Conservation (phyloP, 805 yeast genomes). For the Candida suzukii region DNA sequence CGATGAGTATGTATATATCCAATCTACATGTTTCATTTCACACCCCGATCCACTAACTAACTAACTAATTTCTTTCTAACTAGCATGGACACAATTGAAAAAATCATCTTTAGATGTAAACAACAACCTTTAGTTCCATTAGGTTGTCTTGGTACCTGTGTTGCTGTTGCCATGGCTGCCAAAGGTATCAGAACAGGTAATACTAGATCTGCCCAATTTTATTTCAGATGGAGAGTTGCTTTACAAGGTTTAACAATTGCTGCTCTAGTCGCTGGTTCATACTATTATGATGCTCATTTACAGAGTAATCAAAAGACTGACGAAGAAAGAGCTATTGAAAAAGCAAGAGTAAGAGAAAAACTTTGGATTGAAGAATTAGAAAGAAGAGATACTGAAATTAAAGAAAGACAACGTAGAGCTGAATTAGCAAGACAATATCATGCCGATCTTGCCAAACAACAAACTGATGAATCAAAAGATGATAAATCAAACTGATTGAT, state of each 20-base stretch:
- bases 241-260: conserved; percentile 78
- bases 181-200: conserved; percentile 69
- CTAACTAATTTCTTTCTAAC: conserved; percentile 25
- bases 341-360: conserved; percentile 79
- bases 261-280: conserved; percentile 78
- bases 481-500: background rate
- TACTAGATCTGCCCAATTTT: conserved; percentile 68
- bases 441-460: background rate
- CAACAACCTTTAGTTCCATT: conserved; percentile 88
- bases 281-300: conserved; percentile 49
- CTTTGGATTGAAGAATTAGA: conserved; percentile 89
- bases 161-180: conserved; percentile 76
- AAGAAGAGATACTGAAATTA: conserved; percentile 70
- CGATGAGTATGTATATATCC: conserved; percentile 38
- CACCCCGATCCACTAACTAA: background rate
- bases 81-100: conserved; percentile 44
- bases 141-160: conserved; percentile 72
- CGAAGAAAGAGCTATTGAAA: conserved; percentile 62
- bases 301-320: conserved; percentile 35
- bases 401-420: conserved; percentile 61
- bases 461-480: background rate
- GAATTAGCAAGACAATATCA: conserved; percentile 43
- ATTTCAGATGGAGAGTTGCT: conserved; percentile 86
- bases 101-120: conserved; percentile 55
- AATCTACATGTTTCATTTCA: conserved; percentile 9